These are phyloP conservation scores for Wickerhamomyces alni DNA, from an alignment of 805 yeast species.

Conservation along the genomic window DNA sequence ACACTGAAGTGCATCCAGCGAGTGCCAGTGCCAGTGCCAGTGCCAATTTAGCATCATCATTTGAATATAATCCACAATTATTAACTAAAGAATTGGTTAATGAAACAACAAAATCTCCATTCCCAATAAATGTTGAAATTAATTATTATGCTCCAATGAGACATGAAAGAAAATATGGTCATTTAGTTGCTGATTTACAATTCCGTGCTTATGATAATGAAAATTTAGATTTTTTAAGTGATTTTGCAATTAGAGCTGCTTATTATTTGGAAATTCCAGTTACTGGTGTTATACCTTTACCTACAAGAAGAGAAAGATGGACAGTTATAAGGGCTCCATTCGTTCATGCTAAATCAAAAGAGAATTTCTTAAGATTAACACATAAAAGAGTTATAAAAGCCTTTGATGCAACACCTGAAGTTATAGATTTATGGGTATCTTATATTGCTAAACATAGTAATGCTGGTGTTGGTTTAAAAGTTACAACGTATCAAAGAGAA, in stretches of 20 bases:
- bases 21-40: constrained; percentile 3
- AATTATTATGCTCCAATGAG: constrained; percentile 76
- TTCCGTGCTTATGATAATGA: constrained; percentile 67
- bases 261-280: constrained; percentile 86
- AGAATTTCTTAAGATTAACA: constrained; percentile 87
- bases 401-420: constrained; percentile 82
- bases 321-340: constrained; percentile 92
- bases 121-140: constrained; percentile 82
- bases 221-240: constrained; percentile 68
- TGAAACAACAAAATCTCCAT: constrained; percentile 41
- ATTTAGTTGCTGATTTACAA: constrained; percentile 70
- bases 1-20: constrained; percentile 4
- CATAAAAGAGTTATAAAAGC: constrained; percentile 67
- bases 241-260: constrained; percentile 86
- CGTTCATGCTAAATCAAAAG: constrained; percentile 90
- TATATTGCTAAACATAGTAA: constrained; percentile 70
- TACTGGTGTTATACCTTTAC: constrained; percentile 62
- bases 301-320: constrained; percentile 78
- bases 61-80: constrained; percentile 32
- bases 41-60: no score
- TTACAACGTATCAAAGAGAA: constrained; percentile 54
- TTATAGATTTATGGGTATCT: constrained; percentile 75
- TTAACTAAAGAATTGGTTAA: constrained; percentile 28
- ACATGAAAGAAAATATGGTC: constrained; percentile 61
- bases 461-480: constrained; percentile 80